Base-by-base conservation (phyloP, 2,329 filamentous ascomycete species). In the Fusarium chuoi region DNA sequence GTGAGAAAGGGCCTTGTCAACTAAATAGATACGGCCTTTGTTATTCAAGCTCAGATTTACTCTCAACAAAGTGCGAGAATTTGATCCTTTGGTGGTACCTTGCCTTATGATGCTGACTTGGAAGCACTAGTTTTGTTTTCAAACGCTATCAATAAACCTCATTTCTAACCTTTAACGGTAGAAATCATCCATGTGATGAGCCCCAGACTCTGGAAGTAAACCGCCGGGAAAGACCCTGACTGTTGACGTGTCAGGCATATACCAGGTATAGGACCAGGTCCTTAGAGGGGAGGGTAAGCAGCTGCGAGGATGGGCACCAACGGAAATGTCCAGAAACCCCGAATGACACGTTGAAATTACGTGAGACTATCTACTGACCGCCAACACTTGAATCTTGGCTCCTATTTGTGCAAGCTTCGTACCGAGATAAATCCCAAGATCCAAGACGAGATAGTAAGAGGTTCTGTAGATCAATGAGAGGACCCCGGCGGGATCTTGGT, bases 1-100 rank as follows among this genome's bases (percentile, higher is more conserved):
- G 15, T 4, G 13, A 20, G 6, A 20, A 20, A 26, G 17, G 0
- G 7, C 1, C 13, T 36, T 1, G 14, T 5, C 33, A 14, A 7
- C 11, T 13, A 18, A 38, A 4, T 3, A 0, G 7, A 12, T 9
- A 18, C 6, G 13, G 14, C 20, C 20, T 18, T 8, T 28, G 5
- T 20, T 5, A 5, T 51, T 24, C 15, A 18, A n/a, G 46, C 13
- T 8, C 15, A 24, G 7, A 10, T 3, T 13, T n/a, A 2, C 6
- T 18, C 10, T 20, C 13, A 14, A 24, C 7, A 7, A 33, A n/a
- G 28, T 14, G 3, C 8, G 15, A 33, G 7, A 3, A 18, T 18
- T 14, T 4, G 20, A 33, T 33, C 22, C 22, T 33, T 46, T 46
- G 12, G 44, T 26, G 17, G 5, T 11, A 6, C 11, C 24, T 18